phyloP scores from a whole-genome alignment of 2,329 filamentous ascomycete genomes.

The Albifimbria verrucaria region DNA sequence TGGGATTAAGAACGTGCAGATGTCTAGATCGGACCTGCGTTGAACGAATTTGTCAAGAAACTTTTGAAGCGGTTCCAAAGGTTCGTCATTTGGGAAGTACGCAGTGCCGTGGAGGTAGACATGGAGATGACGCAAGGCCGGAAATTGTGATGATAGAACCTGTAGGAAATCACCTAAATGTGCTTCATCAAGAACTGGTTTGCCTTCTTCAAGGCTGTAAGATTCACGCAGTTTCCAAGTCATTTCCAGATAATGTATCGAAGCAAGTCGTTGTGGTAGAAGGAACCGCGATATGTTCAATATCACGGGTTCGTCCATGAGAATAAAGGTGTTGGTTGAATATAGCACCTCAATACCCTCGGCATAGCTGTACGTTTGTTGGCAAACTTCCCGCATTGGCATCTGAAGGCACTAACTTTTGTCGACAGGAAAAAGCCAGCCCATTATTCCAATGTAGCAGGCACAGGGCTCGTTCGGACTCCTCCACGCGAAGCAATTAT shows the following conservation, averaged over 20 bases:
- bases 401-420: background rate
- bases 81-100: background rate
- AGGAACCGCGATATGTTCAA: background rate
- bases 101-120: background rate
- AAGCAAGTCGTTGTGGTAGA: background rate
- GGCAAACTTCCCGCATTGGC: background rate
- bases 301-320: background rate
- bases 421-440: background rate
- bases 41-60: background rate
- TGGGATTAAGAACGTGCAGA: background rate
- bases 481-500: background rate
- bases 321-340: background rate
- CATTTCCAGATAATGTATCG: background rate
- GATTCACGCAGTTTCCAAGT: background rate
- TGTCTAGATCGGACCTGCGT: background rate
- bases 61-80: background rate
- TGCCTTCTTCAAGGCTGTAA: background rate
- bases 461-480: background rate
- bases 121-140: background rate
- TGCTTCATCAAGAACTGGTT: background rate
- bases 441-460: background rate
- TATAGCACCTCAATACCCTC: background rate
- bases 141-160: background rate
- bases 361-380: background rate
- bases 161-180: background rate